A percentile compares a stretch with the other conserved stretches of the same genome.
Evolutionary conservation across 73 alveolate genomes (phyloP).

Genomic region (Tetrahymena malaccensis): DNA sequence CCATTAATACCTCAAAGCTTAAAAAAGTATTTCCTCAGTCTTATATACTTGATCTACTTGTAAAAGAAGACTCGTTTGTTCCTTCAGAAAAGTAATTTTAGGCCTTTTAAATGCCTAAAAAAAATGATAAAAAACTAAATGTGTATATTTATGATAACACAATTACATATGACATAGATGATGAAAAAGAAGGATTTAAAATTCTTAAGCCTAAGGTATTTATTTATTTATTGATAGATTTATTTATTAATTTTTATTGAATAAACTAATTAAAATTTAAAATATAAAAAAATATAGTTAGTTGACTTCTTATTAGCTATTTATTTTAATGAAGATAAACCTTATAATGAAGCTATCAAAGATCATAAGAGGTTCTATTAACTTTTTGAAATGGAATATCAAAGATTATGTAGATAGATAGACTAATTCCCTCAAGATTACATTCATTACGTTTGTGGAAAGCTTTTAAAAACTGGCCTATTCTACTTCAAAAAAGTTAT

Average conservation of each 20-base stretch:
- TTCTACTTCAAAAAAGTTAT: conserved; percentile 5
- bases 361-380: conserved; percentile 6
- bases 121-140: neutral
- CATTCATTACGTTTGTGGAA: conserved; percentile 17
- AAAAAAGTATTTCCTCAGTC: conserved; percentile 18
- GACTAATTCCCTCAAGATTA: neutral
- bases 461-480: neutral
- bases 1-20: conserved; percentile 23
- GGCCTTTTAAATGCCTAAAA: neutral
- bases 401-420: neutral
- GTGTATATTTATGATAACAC: neutral
- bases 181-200: neutral
- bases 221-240: neutral
- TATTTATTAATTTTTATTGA: too few relatives aligned
- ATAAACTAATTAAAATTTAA: too few relatives aligned
- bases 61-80: conserved; percentile 5
- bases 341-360: neutral
- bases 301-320: neutral
- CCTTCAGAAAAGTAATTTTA: neutral
- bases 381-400: neutral
- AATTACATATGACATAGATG: neutral
- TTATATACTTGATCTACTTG: conserved; percentile 19
- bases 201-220: neutral
- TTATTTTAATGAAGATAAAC: neutral
- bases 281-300: neutral